Evolutionary conservation across 2,329 filamentous ascomycete species (phyloP), one percentile per base, ranked within the genome.

Genomic region (Sporothrix sp.): DNA sequence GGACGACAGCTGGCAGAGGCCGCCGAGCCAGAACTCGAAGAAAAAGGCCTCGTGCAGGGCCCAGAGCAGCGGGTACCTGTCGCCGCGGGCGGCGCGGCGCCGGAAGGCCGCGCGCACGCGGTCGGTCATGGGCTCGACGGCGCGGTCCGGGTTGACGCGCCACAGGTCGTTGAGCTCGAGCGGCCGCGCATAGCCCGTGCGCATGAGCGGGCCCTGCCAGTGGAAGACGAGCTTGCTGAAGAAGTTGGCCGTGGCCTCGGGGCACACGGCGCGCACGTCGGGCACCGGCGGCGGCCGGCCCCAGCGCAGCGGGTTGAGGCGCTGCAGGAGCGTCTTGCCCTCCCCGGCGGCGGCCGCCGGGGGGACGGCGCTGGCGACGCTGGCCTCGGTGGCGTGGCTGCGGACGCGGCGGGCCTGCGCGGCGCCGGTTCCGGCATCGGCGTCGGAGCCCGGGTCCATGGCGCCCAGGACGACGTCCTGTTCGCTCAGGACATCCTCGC

Each of bases 201-300:
- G 74, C 90, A 97, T 97, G 50, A 97, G 63, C 1, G 87, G 83
- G 1, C 81, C 81, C 75, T 96, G 91, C 91, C 91, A 97, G 64
- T 88, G 80, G 62, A 95, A 97, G 4, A 84, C 84, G 20, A 95
- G 64, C 51, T 74, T 64, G 67, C 87, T 95, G 56, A 93, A 76
- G 61, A 89, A 83, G 2, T 76, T 70, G 5, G 90, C 90, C 4
- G 70, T 73, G 62, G 87, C 74, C 67, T 96, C 90, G 55, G 76
- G 78, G 6, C 80, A 89, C 0, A 72, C 64, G 7, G 58, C 59
- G 51, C 72, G 71, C 58, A 73, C 71, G 43, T 74, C 66, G 33
- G 81, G 81, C 1, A 83, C 68, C 0, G 75, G 69, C 1, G 79
- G 77, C 2, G 73, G 66, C 30, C 63, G 55, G 4, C 79, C 76